Percentiles rank a stretch among this genome's conserved stretches.
Evolutionary conservation across 768 basidiomycete genomes (phyloP).

Genomic region (Trametes maxima): DNA sequence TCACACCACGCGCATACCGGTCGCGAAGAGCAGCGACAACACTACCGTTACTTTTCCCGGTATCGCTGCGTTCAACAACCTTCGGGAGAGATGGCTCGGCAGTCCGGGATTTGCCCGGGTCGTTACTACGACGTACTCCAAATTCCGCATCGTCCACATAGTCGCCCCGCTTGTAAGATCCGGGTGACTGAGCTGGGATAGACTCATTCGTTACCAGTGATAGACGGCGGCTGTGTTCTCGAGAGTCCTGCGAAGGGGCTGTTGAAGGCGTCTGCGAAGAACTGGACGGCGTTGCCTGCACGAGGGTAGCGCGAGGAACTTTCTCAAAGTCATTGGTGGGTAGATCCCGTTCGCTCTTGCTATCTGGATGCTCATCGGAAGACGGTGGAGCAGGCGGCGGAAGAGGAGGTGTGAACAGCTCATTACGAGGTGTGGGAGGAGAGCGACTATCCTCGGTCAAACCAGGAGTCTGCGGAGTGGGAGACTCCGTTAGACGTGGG

Average conservation of each 20-base stretch:
- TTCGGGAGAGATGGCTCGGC: slow-evolving; percentile 14
- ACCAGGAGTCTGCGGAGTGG: slow-evolving; percentile 13
- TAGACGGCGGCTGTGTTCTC: neutral
- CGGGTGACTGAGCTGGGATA: neutral
- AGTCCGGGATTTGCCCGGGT: slow-evolving; percentile 28
- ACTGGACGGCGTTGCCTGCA: neutral
- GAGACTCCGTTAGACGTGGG: slow-evolving; percentile 21
- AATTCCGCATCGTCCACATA: slow-evolving; percentile 32
- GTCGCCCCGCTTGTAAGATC: slow-evolving; percentile 18
- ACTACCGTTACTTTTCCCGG: slow-evolving; percentile 54
- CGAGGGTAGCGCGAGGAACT: neutral
- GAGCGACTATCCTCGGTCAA: slow-evolving; percentile 8
- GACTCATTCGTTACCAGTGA: neutral
- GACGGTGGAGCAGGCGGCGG: neutral
- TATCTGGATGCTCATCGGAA: neutral
- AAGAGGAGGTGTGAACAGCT: neutral
- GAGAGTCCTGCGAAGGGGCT: neutral
- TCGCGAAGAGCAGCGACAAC: slow-evolving; percentile 72
- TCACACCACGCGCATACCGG: slow-evolving; percentile 59
- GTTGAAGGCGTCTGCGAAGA: neutral
- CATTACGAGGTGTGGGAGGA: slow-evolving; percentile 9
- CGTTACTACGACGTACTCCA: slow-evolving; percentile 28
- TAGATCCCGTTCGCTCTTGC: neutral
- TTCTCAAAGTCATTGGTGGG: neutral
- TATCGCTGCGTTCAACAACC: slow-evolving; percentile 52